Conservation (phyloP, 306 rosid species). For the Alnus rubra region DNA sequence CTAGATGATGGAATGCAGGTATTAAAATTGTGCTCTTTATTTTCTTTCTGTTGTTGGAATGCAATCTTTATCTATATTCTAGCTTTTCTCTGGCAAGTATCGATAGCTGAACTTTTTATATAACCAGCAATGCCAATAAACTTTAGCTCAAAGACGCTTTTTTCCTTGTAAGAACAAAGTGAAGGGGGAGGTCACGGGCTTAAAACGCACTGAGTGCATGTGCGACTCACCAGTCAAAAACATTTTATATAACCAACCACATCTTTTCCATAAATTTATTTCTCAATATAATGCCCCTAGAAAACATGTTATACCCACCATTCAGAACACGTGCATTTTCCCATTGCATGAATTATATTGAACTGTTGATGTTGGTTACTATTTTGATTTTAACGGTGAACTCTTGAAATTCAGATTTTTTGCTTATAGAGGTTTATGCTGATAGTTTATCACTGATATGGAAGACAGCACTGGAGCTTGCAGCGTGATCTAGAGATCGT, state of each 20-base stretch:
- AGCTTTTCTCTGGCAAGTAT: background rate
- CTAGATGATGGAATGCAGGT: constrained; percentile 99
- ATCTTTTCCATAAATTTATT: background rate
- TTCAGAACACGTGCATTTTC: constrained; percentile 3
- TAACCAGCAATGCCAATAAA: background rate
- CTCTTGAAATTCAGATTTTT: background rate
- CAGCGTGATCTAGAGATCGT: constrained; percentile 80
- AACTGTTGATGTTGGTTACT: constrained; percentile 20
- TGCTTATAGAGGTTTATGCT: constrained; percentile 4
- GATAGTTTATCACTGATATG: constrained; percentile 34
- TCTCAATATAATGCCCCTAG: constrained; percentile 3
- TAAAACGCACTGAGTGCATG: background rate
- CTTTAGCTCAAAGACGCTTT: background rate
- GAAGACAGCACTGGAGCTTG: constrained; percentile 86
- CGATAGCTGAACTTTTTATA: background rate
- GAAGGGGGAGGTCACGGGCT: background rate
- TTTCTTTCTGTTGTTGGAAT: background rate
- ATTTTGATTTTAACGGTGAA: constrained; percentile 8
- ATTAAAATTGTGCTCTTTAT: constrained; percentile 1
- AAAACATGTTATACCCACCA: constrained; percentile 1
- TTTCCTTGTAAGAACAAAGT: too few relatives aligned
- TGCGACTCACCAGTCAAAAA: background rate
- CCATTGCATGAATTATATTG: constrained; percentile 12
- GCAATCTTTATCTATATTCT: background rate
- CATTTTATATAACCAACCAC: too few relatives aligned